Conservation (phyloP, 192 early-diverging fungal genomes). For the Globomyces pollinis-pini region DNA sequence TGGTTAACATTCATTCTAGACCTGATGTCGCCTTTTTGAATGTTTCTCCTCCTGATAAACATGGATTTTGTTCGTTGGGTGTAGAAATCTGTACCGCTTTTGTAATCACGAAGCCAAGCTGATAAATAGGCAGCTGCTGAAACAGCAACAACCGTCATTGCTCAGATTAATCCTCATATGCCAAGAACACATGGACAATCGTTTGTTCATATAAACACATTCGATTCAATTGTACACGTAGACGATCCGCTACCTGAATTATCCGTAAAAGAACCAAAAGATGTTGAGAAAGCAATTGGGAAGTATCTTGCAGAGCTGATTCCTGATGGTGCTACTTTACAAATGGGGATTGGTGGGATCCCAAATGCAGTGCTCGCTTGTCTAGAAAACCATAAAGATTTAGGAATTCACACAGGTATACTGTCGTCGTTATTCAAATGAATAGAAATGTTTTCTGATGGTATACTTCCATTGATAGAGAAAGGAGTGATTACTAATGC, state of each 20-base stretch:
- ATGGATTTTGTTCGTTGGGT: conserved; percentile 41
- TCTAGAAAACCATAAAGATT: conserved; percentile 33
- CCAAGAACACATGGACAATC: conserved; percentile 31
- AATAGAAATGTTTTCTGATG: conserved; percentile 49
- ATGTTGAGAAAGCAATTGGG: conserved; percentile 37
- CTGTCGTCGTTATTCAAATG: not conserved
- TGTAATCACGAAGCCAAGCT: too few relatives aligned
- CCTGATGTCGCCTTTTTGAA: conserved; percentile 47
- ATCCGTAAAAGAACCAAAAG: not conserved
- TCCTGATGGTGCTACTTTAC: conserved; percentile 38
- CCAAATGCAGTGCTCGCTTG: conserved; percentile 42
- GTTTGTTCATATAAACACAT: conserved; percentile 29
- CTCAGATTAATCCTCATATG: conserved; percentile 40
- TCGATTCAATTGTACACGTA: conserved; percentile 38
- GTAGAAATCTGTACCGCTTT: conserved; percentile 21
- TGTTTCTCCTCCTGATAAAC: conserved; percentile 39
- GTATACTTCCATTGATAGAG: conserved; percentile 36
- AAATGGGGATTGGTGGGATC: conserved; percentile 46
- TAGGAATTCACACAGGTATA: conserved; percentile 50
- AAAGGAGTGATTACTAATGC: conserved; percentile 37
- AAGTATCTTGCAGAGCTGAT: conserved; percentile 33
- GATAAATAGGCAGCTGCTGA: conserved; percentile 40
- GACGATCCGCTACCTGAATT: conserved; percentile 25
- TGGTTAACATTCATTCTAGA: conserved; percentile 5
- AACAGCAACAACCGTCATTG: conserved; percentile 33